These are phyloP conservation scores for Nannizziopsis arthrosporioides DNA, from an alignment of 2,329 filamentous ascomycete species.

Conservation along the genomic window DNA sequence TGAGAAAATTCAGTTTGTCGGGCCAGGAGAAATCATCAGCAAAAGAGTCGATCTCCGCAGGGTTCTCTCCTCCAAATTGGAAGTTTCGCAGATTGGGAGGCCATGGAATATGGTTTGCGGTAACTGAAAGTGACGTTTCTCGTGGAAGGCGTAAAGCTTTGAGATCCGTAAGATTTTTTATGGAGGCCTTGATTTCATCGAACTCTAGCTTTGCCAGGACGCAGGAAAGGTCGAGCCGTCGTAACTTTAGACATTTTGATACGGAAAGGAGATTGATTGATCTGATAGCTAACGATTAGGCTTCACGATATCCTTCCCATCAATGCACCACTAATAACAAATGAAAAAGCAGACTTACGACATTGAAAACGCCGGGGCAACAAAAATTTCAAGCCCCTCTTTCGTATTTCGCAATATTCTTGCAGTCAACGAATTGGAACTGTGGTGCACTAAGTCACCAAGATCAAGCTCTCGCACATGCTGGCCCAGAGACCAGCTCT, in stretches of 20 bases:
- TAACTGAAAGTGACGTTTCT: conserved; percentile 4
- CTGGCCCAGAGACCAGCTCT: conserved; percentile 38
- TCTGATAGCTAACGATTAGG: conserved; percentile 18
- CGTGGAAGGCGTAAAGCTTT: conserved; percentile 36
- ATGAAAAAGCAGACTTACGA: conserved; percentile 29
- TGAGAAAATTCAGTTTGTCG: conserved; percentile 17
- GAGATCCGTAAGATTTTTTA: conserved; percentile 38
- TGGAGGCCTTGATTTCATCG: conserved; percentile 39
- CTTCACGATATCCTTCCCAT: conserved; percentile 33
- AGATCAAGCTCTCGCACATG: conserved; percentile 45
- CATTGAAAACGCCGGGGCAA: conserved; percentile 48
- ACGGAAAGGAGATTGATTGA: conserved; percentile 47
- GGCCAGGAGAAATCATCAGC: conserved; percentile 22
- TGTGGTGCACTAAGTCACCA: conserved; percentile 46
- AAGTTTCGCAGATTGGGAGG: conserved; percentile 19
- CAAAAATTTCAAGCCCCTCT: conserved; percentile 41
- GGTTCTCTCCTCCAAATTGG: conserved; percentile 9
- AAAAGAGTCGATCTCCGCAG: background rate
- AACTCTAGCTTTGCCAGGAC: conserved; percentile 42
- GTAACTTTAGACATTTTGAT: conserved; percentile 43
- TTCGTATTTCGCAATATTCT: conserved; percentile 46
- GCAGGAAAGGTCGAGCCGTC: conserved; percentile 42
- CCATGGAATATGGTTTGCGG: conserved; percentile 18
- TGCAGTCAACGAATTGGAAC: conserved; percentile 46
- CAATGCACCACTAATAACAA: background rate